Evolutionary conservation across 805 yeast genomes (phyloP), one percentile per base, ranked within the genome.

Genomic region (Gaillardinia entomophila): DNA sequence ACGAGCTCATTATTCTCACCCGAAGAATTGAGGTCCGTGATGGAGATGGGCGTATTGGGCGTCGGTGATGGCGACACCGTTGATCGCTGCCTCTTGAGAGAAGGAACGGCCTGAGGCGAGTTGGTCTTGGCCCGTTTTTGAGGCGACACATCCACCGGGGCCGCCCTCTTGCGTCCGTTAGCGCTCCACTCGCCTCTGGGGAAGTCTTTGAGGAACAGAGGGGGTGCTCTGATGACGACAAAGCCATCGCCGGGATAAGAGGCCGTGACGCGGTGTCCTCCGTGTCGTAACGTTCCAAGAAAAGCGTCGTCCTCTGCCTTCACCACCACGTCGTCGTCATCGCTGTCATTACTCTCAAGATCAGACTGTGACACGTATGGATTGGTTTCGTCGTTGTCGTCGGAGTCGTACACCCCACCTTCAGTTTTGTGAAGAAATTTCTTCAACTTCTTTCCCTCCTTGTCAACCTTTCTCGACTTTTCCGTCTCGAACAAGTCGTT

Each of bases 151-250:
- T 46, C 43, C 13, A 49, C 43, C 6, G 49, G 24, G 11, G 35
- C 37, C 10, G 55, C 49, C 31, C 68, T 49, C 37, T 60, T 62
- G 18, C 57, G 72, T 40, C 66, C 66, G 8, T 65, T 66, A 15
- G 96, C 90, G 56, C 81, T 81, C 96, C 96, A 89, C 33, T 78
- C 84, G 17, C 95, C 95, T 13, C 54, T 61, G 2, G 92, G 92
- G 60, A 88, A 87, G 24, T 72, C 72, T 12, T 60, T 53, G 37
- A 89, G 66, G 12, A 83, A 66, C 24, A 68, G 66, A 11, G 73
- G 67, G 5, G 82, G 76, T 1, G 88, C 83, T 45, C 72, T 82
- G 27, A 89, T 58, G 11, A 76, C 73, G 28, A 83, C 74, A 38
- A 57, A 48, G 36, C 57, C 75, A 52, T 56, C 62, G 33, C 60